These are phyloP conservation scores for Telfairia occidentalis DNA, from an alignment of 331 rosid species.

Conservation along the genomic window DNA sequence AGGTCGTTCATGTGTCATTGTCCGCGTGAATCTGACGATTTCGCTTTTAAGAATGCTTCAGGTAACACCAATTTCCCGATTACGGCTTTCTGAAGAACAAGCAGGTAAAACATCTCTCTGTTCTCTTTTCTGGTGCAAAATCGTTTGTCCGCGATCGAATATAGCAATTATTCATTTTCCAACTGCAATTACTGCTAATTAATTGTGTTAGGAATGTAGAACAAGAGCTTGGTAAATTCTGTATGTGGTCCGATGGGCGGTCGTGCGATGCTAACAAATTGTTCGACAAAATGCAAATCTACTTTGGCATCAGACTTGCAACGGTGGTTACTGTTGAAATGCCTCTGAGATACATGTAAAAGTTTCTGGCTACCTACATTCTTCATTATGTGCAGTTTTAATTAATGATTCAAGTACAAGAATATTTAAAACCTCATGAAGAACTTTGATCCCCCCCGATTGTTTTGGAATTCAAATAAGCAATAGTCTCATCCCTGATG, in stretches of 20 bases:
- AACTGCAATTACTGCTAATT: background rate
- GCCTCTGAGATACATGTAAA: background rate
- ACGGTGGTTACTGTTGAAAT: background rate
- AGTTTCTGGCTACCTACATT: background rate
- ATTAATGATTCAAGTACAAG: slow-evolving; percentile 2
- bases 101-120: background rate
- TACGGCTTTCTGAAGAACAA: background rate
- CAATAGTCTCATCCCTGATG: background rate
- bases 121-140: background rate
- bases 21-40: background rate
- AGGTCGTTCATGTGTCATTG: slow-evolving; percentile 1
- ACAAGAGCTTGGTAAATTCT: background rate
- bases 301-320: background rate
- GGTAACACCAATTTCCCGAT: background rate
- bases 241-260: background rate
- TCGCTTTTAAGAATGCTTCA: background rate
- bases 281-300: background rate
- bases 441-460: background rate
- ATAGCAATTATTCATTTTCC: background rate
- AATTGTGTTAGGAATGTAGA: background rate
- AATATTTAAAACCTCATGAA: background rate
- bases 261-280: background rate
- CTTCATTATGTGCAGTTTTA: background rate
- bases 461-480: slow-evolving; percentile 1
- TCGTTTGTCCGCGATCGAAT: background rate